Evolutionary conservation across 179 eudicot species (phyloP).

Genomic region (Silene vulgaris): DNA sequence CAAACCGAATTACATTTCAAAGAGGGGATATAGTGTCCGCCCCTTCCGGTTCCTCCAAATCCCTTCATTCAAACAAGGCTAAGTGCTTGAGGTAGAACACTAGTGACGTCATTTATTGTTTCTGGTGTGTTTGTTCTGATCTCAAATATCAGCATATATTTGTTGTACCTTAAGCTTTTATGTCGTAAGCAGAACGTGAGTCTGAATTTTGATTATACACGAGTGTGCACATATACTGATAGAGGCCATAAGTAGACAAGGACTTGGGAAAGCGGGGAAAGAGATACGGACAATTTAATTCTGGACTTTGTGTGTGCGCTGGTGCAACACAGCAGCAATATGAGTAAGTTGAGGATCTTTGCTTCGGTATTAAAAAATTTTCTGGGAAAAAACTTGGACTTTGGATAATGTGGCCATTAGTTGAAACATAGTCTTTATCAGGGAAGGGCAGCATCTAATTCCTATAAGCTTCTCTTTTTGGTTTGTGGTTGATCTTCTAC

Average conservation of each 20-base stretch:
- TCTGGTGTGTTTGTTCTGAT: slow-evolving; percentile 11
- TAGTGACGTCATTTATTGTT: too few species aligned
- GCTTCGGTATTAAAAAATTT: too few species aligned
- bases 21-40: too few species aligned
- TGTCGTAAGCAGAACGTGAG: too few species aligned
- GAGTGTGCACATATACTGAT: too few species aligned
- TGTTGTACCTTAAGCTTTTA: too few species aligned
- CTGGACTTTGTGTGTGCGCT: background rate
- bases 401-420: background rate
- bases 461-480: background rate
- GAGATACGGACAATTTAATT: too few species aligned
- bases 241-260: background rate
- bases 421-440: background rate
- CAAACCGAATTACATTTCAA: too few species aligned
- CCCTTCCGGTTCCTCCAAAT: background rate
- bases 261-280: background rate
- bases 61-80: too few species aligned
- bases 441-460: background rate
- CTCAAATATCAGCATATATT: too few species aligned
- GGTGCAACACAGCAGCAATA: background rate
- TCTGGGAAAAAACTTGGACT: background rate
- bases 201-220: background rate
- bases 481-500: background rate
- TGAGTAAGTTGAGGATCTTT: background rate
- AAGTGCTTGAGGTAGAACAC: too few species aligned